Conservation (phyloP, 2,329 filamentous ascomycete species). For the Exophiala calicioides region DNA sequence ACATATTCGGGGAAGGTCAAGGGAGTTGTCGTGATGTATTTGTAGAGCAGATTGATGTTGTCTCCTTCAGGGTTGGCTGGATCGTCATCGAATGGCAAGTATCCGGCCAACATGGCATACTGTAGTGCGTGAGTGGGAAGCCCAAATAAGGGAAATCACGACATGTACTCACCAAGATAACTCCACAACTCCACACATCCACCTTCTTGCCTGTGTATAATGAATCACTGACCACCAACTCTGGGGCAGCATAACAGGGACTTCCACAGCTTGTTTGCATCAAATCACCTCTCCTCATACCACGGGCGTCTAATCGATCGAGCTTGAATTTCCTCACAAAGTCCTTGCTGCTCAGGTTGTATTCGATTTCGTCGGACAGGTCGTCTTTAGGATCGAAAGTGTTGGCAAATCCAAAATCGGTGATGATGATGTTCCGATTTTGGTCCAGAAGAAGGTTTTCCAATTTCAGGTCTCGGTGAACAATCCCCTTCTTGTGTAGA, state of each 20-base stretch:
- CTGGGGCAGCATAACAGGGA: slow-evolving; percentile 94
- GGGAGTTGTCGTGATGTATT: slow-evolving; percentile 97
- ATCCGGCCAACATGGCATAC: slow-evolving; percentile 98
- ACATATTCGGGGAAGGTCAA: slow-evolving; percentile 99
- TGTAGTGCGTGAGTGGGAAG: slow-evolving; percentile 42
- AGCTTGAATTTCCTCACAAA: slow-evolving; percentile 84
- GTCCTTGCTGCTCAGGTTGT: slow-evolving; percentile 81
- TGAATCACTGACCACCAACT: slow-evolving; percentile 95
- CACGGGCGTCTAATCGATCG: slow-evolving; percentile 73
- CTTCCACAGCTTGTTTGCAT: slow-evolving; percentile 99
- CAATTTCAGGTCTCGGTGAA: slow-evolving; percentile 93
- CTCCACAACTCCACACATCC: slow-evolving; percentile 98
- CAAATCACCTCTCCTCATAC: slow-evolving; percentile 81
- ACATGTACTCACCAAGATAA: slow-evolving; percentile 78
- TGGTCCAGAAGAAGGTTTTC: slow-evolving; percentile 94
- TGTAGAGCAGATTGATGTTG: slow-evolving; percentile 98
- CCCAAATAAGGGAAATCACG: background rate
- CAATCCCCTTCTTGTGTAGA: slow-evolving; percentile 96
- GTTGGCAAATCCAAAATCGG: slow-evolving; percentile 98
- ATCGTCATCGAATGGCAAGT: slow-evolving; percentile 96
- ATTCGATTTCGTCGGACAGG: slow-evolving; percentile 84
- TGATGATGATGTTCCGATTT: slow-evolving; percentile 99
- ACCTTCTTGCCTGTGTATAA: slow-evolving; percentile 97
- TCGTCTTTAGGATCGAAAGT: slow-evolving; percentile 91
- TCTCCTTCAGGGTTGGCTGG: slow-evolving; percentile 97